Evolutionary conservation across 495 filamentous ascomycete species (phyloP), one percentile per base, ranked within the genome.

Genomic region (Neurospora sp.): DNA sequence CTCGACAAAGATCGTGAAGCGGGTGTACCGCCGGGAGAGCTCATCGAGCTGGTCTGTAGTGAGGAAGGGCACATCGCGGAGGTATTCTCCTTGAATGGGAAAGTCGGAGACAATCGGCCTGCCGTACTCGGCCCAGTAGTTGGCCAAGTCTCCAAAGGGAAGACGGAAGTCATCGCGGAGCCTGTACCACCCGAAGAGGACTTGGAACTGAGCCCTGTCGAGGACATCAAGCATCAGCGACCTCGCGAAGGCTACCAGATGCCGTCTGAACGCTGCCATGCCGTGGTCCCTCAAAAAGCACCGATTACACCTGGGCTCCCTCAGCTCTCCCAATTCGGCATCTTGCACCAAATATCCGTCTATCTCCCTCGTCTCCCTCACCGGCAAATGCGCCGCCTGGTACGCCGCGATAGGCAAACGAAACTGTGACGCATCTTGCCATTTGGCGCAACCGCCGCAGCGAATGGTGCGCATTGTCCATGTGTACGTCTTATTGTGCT

Each of bases 391-490:
- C 6, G n/a, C 41, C 14, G 41, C n/a, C 41, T 18, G 7, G 16
- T 44, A 44, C 5, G 41, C 41, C 14, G 14, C 41, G 5, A 44
- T 18, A 2, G 41, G 41, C 41, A 44, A 6, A 4, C 41, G 41
- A 0, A 44, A 44, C 41, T 44, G 41, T 44, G 41, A 44, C 14
- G 41, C 41, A 18, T 75, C 74, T 9, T 75, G 40, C 74, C 74
- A 75, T 9, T n/a, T 18, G 1, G 16, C 14, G 27, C 71, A 75
- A 18, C 27, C 14, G 2, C 8, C 0, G 14, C 71, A 75, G 27
- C n/a, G 59, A 1, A 41, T 59, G 6, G 53, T 70, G 11, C 61
- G 66, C 41, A 68, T 4, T 16, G 20, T 27, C 20, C 53, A 40
- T 0, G n/a, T 31, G 5, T 37, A 37, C 0, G 35, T 5, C 0